These are phyloP conservation scores for Pisolithus albus DNA, from an alignment of 768 basidiomycete genomes.

Conservation along the genomic window DNA sequence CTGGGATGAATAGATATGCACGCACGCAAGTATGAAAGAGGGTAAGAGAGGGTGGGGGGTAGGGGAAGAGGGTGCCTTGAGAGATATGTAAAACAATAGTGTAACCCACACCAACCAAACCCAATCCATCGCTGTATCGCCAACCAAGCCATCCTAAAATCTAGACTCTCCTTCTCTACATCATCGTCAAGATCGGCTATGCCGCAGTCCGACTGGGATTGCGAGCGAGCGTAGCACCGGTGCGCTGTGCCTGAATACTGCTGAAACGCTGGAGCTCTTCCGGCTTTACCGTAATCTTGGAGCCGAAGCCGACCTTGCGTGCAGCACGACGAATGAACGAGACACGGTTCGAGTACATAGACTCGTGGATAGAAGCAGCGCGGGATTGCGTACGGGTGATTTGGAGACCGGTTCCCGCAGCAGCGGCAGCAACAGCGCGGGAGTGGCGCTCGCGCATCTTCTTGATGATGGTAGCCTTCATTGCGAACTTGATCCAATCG, in stretches of 20 bases:
- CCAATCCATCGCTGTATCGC: conserved; percentile 1
- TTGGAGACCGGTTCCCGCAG: conserved; percentile 45
- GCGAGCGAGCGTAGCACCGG: conserved; percentile 72
- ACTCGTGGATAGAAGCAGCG: conserved; percentile 84
- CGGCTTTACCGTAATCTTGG: conserved; percentile 72
- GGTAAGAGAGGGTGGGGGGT: background rate
- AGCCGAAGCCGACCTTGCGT: conserved; percentile 83
- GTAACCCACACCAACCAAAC: conserved; percentile 12
- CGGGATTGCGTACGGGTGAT: conserved; percentile 86
- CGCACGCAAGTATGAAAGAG: background rate
- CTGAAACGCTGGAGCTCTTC: conserved; percentile 84
- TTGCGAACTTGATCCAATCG: conserved; percentile 92
- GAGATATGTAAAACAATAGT: background rate
- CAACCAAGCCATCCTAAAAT: background rate
- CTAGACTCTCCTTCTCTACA: background rate
- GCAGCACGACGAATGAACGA: conserved; percentile 86
- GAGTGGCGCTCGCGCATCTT: conserved; percentile 62
- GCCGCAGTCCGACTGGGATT: conserved; percentile 61
- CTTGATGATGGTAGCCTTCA: conserved; percentile 92
- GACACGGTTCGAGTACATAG: conserved; percentile 91
- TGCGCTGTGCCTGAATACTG: conserved; percentile 74
- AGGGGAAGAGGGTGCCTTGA: background rate
- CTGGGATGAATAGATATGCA: background rate
- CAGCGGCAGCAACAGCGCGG: conserved; percentile 33
- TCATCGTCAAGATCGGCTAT: conserved; percentile 22